A percentile compares a stretch with the other conserved stretches of the same genome.
phyloP scores from a whole-genome alignment of 352 stramenopile genomes.

The Pythium oligandrum region DNA sequence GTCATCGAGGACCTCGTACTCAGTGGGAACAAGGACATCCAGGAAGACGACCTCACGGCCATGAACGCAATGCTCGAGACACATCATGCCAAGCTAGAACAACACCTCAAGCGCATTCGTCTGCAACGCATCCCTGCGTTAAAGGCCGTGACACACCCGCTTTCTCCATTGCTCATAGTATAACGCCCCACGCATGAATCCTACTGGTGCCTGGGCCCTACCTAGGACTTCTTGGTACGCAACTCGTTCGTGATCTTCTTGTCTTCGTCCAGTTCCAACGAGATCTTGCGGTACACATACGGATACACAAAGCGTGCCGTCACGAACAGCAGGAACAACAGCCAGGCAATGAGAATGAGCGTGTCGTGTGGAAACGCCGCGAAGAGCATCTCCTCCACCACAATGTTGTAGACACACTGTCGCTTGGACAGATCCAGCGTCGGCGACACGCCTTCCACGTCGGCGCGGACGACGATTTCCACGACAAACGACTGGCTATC shows the following conservation, averaged over 20 bases:
- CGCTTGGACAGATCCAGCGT: slow-evolving; percentile 27
- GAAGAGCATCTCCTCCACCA: slow-evolving; percentile 66
- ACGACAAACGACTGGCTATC: slow-evolving; percentile 10
- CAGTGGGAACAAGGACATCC: slow-evolving; percentile 53
- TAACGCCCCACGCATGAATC: too few species aligned
- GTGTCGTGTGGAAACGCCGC: slow-evolving; percentile 48
- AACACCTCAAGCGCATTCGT: slow-evolving; percentile 57
- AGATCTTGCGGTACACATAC: slow-evolving; percentile 48
- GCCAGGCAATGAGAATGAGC: slow-evolving; percentile 49
- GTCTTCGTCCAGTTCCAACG: slow-evolving; percentile 38
- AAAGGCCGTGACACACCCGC: too few species aligned
- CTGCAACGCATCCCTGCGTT: slow-evolving; percentile 46
- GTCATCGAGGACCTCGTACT: slow-evolving; percentile 58
- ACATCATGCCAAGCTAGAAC: slow-evolving; percentile 35
- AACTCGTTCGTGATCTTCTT: slow-evolving; percentile 13
- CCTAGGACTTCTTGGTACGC: slow-evolving; percentile 18
- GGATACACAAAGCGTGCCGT: slow-evolving; percentile 34
- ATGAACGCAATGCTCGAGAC: slow-evolving; percentile 36
- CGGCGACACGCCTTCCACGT: slow-evolving; percentile 48
- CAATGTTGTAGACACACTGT: slow-evolving; percentile 66
- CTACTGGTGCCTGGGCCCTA: too few species aligned
- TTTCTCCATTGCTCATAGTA: too few species aligned
- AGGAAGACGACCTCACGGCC: slow-evolving; percentile 23
- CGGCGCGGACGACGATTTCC: slow-evolving; percentile 26
- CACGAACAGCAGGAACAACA: slow-evolving; percentile 33